Conservation (phyloP, 2,329 filamentous ascomycete genomes). For the Pseudomassariella vexata region DNA sequence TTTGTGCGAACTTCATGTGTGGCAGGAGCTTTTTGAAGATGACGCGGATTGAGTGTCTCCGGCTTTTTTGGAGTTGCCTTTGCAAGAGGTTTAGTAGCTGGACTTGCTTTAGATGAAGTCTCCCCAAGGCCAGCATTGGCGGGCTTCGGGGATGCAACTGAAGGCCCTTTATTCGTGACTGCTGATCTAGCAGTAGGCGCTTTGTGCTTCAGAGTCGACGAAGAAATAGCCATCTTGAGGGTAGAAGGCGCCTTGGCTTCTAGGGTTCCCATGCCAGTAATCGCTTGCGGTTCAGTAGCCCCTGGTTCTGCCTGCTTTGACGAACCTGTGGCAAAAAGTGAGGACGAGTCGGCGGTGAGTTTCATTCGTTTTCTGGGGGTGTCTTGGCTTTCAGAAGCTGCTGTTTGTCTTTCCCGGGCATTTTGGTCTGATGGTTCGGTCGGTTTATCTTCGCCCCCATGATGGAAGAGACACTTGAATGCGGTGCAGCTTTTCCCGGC, state of each 20-base stretch:
- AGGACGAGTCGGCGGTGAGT: conserved; percentile 8
- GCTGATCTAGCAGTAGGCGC: neutral
- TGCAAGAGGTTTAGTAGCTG: conserved; percentile 5
- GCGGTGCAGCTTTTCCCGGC: conserved; percentile 41
- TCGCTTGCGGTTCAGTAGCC: neutral
- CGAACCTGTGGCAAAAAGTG: conserved; percentile 3
- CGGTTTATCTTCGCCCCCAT: conserved; percentile 31
- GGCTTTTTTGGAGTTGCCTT: conserved; percentile 22
- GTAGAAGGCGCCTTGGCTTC: neutral
- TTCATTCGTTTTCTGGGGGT: conserved; percentile 21
- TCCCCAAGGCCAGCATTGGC: neutral
- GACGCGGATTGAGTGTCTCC: conserved; percentile 62
- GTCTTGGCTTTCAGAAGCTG: conserved; percentile 9
- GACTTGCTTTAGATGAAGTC: conserved; percentile 4
- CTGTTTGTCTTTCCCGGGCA: conserved; percentile 4
- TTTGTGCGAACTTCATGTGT: conserved; percentile 49
- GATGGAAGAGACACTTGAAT: conserved; percentile 45
- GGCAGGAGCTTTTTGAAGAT: conserved; percentile 53
- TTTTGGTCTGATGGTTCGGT: too few species aligned
- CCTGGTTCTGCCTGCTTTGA: neutral
- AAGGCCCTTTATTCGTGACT: neutral
- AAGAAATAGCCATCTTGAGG: conserved; percentile 3
- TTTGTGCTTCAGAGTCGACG: conserved; percentile 3
- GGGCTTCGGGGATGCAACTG: neutral
- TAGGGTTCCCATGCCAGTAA: neutral